Percentiles rank a stretch among this genome's conserved stretches.
Evolutionary conservation across 129 eudicot species (phyloP).

Genomic region (Heracleum sosnowskyi): DNA sequence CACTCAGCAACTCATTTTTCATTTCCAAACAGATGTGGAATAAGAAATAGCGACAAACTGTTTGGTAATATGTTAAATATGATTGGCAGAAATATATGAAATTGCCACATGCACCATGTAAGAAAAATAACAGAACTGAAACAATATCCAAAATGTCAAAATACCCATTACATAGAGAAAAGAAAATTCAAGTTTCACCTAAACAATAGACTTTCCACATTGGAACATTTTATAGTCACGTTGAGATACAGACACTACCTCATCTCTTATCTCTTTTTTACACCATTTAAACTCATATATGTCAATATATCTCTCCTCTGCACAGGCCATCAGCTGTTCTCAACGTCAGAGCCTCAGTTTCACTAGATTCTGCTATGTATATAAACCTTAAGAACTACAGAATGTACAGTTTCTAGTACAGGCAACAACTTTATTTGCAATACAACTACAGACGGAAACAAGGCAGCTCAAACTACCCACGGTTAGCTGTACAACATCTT

Average conservation of each 20-base stretch:
- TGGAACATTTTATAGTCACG: slow-evolving; percentile 49
- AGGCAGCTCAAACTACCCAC: slow-evolving; percentile 90
- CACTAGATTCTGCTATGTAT: slow-evolving; percentile 44
- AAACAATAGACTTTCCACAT: slow-evolving; percentile 30
- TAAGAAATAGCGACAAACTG: not conserved
- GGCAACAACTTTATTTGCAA: slow-evolving; percentile 60
- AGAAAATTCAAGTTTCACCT: slow-evolving; percentile 27
- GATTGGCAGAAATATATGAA: not conserved
- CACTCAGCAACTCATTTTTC: not conserved
- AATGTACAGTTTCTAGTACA: slow-evolving; percentile 94
- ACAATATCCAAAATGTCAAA: slow-evolving; percentile 15
- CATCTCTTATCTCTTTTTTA: slow-evolving; percentile 16
- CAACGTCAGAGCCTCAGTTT: slow-evolving; percentile 29
- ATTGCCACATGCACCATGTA: not conserved
- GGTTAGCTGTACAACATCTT: slow-evolving; percentile 88
- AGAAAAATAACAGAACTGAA: not conserved
- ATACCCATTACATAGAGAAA: slow-evolving; percentile 22
- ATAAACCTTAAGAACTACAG: slow-evolving; percentile 62
- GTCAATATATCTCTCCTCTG: slow-evolving; percentile 18
- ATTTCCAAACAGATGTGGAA: not conserved
- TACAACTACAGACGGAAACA: slow-evolving; percentile 25
- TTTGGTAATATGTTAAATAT: not conserved
- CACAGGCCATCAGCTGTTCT: slow-evolving; percentile 21
- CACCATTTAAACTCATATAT: slow-evolving; percentile 15
- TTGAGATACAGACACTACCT: slow-evolving; percentile 28